Evolutionary conservation across 2,329 filamentous ascomycete genomes (phyloP).

Genomic region (Cadophora sp.): DNA sequence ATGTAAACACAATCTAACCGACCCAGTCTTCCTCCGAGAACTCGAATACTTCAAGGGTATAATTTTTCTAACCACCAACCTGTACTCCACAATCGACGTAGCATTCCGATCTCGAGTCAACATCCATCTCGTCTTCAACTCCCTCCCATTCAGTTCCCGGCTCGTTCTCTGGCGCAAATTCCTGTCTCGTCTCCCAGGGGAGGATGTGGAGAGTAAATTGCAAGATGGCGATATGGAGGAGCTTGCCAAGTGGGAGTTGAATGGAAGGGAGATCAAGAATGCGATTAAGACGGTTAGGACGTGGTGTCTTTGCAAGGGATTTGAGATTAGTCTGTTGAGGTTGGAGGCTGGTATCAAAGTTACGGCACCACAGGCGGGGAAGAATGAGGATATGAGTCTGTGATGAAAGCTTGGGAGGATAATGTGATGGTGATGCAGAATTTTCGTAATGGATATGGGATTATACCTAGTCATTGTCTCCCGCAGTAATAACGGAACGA

Average conservation of each 20-base stretch:
- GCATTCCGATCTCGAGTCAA: conserved; percentile 54
- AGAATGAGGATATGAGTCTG: conserved; percentile 35
- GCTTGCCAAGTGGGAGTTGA: conserved; percentile 53
- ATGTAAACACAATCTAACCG: not conserved
- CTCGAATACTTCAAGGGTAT: conserved; percentile 43
- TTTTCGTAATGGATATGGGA: not conserved
- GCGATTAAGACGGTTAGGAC: conserved; percentile 46
- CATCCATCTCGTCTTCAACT: conserved; percentile 54
- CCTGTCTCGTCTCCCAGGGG: conserved; percentile 49
- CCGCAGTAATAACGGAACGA: no score
- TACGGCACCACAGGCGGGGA: conserved; percentile 52
- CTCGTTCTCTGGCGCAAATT: conserved; percentile 56
- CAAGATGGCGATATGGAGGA: conserved; percentile 40
- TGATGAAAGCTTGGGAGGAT: not conserved
- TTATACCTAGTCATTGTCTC: not conserved
- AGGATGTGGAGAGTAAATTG: conserved; percentile 57
- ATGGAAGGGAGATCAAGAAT: conserved; percentile 48
- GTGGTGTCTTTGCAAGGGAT: conserved; percentile 55
- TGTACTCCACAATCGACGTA: conserved; percentile 44
- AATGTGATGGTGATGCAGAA: not conserved
- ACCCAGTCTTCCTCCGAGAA: conserved; percentile 40
- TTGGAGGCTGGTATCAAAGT: conserved; percentile 55
- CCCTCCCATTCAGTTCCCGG: conserved; percentile 49
- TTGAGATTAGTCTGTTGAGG: conserved; percentile 50
- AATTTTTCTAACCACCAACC: conserved; percentile 46